Conservation (phyloP, 2,329 filamentous ascomycete species). For the Penicillium sp. region DNA sequence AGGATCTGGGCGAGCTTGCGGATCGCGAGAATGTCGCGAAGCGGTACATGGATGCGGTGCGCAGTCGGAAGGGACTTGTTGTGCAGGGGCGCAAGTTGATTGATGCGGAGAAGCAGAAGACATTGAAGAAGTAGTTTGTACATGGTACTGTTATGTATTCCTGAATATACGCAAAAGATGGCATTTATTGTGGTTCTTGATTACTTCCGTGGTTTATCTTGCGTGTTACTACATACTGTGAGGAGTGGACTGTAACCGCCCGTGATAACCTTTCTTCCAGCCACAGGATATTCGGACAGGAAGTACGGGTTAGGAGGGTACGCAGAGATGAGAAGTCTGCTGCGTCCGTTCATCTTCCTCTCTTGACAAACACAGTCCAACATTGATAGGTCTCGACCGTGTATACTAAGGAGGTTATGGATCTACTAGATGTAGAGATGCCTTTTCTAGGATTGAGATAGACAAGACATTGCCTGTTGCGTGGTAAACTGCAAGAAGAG, state of each 20-base stretch:
- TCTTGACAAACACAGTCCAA: slow-evolving; percentile 43
- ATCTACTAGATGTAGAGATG: background rate
- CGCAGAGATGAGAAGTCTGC: slow-evolving; percentile 26
- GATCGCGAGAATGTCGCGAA: slow-evolving; percentile 95
- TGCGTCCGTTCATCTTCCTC: slow-evolving; percentile 36
- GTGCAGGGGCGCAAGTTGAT: slow-evolving; percentile 69
- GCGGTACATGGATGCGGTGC: slow-evolving; percentile 86
- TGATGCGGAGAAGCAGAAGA: slow-evolving; percentile 90
- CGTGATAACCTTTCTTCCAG: slow-evolving; percentile 14
- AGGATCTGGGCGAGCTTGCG: slow-evolving; percentile 89
- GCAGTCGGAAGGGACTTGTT: slow-evolving; percentile 79
- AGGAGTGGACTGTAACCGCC: slow-evolving; percentile 22
- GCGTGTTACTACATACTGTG: background rate
- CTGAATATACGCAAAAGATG: background rate
- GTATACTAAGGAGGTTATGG: slow-evolving; percentile 39
- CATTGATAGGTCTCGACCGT: slow-evolving; percentile 39
- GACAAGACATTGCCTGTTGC: background rate
- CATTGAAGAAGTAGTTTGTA: slow-evolving; percentile 52
- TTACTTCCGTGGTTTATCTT: background rate
- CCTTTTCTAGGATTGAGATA: background rate
- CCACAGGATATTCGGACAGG: slow-evolving; percentile 10
- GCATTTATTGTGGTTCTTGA: background rate
- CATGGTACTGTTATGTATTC: background rate
- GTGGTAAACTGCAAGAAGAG: background rate
- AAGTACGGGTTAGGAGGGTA: slow-evolving; percentile 23